Evolutionary conservation across 1,139 yeast genomes (phyloP).

Genomic region (Protomyces inouyei): DNA sequence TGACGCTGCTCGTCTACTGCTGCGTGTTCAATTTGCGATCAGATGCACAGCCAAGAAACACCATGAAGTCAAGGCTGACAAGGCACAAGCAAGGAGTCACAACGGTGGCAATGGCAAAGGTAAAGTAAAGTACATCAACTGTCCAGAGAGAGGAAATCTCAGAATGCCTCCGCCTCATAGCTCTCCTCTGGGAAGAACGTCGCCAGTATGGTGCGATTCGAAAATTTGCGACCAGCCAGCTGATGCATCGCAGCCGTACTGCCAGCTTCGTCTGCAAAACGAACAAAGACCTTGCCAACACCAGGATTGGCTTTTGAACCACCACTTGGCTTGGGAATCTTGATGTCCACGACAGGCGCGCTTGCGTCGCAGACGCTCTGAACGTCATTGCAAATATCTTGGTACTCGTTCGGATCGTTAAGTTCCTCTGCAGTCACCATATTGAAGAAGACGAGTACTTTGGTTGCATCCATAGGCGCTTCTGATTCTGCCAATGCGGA

Average conservation of each 20-base stretch:
- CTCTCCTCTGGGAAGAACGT: constrained; percentile 60
- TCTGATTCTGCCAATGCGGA: constrained; percentile 34
- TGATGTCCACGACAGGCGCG: constrained; percentile 54
- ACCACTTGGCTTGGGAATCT: constrained; percentile 62
- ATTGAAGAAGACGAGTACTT: constrained; percentile 62
- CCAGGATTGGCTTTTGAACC: constrained; percentile 46
- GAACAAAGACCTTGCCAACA: constrained; percentile 67
- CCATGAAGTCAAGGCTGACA: neutral
- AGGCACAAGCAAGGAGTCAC: neutral
- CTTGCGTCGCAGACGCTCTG: constrained; percentile 48
- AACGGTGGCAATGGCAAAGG: neutral
- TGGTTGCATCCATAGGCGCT: constrained; percentile 38
- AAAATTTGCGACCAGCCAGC: constrained; percentile 64
- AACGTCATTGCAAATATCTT: constrained; percentile 54
- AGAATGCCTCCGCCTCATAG: constrained; percentile 36
- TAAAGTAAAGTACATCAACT: neutral
- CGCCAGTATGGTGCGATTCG: constrained; percentile 66
- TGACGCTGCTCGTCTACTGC: neutral
- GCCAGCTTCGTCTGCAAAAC: constrained; percentile 51
- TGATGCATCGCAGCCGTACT: constrained; percentile 58
- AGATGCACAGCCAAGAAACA: neutral
- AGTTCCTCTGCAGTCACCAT: constrained; percentile 62
- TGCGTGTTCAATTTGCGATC: neutral
- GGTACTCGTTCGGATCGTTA: constrained; percentile 48
- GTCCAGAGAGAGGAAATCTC: neutral